Percentiles rank a stretch among this genome's conserved stretches.
Evolutionary conservation across 768 basidiomycete species (phyloP).

Genomic region (Boletus sp.): DNA sequence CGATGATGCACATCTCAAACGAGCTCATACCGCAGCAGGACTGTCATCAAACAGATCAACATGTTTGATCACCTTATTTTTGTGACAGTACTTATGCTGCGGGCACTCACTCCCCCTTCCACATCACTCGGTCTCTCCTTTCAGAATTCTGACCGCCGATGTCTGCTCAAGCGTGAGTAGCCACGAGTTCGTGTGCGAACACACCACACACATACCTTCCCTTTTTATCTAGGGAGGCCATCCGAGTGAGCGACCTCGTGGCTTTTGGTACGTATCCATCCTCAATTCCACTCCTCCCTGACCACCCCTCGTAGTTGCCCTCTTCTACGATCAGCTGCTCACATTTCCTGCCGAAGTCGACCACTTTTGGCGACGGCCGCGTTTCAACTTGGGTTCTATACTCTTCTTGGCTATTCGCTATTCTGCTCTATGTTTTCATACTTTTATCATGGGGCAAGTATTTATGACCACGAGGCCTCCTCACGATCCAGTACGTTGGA

Average conservation of each 20-base stretch:
- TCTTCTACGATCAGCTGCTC: conserved; percentile 44
- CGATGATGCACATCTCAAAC: background rate
- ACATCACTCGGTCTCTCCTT: no score
- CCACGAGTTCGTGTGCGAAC: background rate
- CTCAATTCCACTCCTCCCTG: background rate
- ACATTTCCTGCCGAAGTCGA: conserved; percentile 43
- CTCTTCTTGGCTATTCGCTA: conserved; percentile 46
- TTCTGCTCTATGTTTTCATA: conserved; percentile 35
- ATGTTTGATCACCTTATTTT: no score
- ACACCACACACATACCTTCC: background rate
- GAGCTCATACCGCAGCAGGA: background rate
- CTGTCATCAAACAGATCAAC: no score
- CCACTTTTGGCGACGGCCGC: conserved; percentile 39
- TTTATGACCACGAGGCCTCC: conserved; percentile 25
- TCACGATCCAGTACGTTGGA: background rate
- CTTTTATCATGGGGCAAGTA: conserved; percentile 35
- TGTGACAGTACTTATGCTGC: background rate
- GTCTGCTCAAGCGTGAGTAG: conserved; percentile 1
- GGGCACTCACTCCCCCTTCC: background rate
- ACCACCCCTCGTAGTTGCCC: conserved; percentile 18
- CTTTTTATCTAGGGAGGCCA: background rate
- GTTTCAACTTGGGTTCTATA: conserved; percentile 31
- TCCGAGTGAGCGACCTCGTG: background rate
- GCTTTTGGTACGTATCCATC: conserved; percentile 4
- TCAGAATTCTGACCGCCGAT: background rate